phyloP scores from a whole-genome alignment of 75 land plant species.

The Cryptomeria japonica region DNA sequence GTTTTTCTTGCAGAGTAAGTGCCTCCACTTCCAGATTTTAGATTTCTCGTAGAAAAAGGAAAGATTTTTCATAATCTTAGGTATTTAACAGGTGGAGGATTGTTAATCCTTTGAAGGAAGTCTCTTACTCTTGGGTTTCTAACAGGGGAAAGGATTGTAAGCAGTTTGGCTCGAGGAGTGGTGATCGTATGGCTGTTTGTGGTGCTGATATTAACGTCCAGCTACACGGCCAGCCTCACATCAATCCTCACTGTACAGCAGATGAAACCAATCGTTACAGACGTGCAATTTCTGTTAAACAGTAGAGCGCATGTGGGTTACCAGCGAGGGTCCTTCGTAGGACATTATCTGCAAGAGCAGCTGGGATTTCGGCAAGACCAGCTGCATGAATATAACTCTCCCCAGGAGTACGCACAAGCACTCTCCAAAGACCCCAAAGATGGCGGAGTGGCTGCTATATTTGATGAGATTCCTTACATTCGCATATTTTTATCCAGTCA shows the following conservation, averaged over 20 bases:
- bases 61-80: not conserved
- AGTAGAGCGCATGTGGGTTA: conserved; percentile 39
- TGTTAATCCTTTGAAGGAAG: conserved; percentile 15
- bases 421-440: conserved; percentile 20
- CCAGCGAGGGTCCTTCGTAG: conserved; percentile 42
- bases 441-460: conserved; percentile 39
- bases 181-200: conserved; percentile 53
- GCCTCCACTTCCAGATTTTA: not conserved
- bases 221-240: conserved; percentile 63
- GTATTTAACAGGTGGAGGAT: not conserved
- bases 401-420: conserved; percentile 27
- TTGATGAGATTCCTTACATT: conserved; percentile 35
- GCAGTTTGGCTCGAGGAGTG: conserved; percentile 38
- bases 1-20: conserved; percentile 41
- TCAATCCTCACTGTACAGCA: conserved; percentile 51
- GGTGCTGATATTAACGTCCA: conserved; percentile 39
- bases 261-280: conserved; percentile 32
- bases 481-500: conserved; percentile 34
- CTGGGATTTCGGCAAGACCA: conserved; percentile 22
- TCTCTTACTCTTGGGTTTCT: not conserved
- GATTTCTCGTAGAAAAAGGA: conserved; percentile 2
- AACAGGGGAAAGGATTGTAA: conserved; percentile 13
- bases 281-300: conserved; percentile 21
- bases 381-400: conserved; percentile 6
- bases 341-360: conserved; percentile 21